Base-by-base conservation (phyloP, 139 green algal genomes). In the Pseudopediastrum boryanum region DNA sequence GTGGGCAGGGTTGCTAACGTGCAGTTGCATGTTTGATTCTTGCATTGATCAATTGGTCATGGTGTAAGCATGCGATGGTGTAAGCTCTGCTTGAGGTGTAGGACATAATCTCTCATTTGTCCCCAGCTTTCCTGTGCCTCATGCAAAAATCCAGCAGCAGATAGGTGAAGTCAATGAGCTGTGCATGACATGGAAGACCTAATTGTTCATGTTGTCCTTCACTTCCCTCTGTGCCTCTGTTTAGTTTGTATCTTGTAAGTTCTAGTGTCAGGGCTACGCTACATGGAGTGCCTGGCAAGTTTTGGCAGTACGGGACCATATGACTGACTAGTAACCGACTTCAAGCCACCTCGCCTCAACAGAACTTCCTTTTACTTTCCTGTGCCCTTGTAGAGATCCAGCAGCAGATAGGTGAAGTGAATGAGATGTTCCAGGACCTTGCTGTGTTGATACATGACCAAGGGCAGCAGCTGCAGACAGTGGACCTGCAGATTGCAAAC, bases 401-500 rank as follows among this genome's bases (percentile, higher is more conserved):
- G 77, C 73, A 66, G 41, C 74, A 88, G 42, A 89, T 89, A 21
- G 85, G 63, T 12, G 85, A 90, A 71, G 75, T 93, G 27, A 91
- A 93, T 56, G 86, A 93, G 84, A 93, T 93, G 89, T 91, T 90
- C 77, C 86, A 95, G 81, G 94, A 98, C 83, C 83, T 97, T 58
- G 94, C 94, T 10, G 89, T 94, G 64, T 80, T 97, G 59, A 92
- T 98, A 31, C 83, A 94, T 52, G 93, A 98, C 75, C 94, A 98
- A 78, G 94, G 94, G 1, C 75, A 67, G 36, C 86, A 91, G 83
- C 61, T 91, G 38, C 10, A 56, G n/a, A 91, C 87, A 1, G 80
- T 91, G 42, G 87, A 91, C 71, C 67, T 69, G 16, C 80, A 87
- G 50, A 89, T 91, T 54, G 79, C 74, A 0, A 42, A 74, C 3